Evolutionary conservation across 768 basidiomycete genomes (phyloP), one percentile per base, ranked within the genome.

Genomic region (Amanita thiersii): DNA sequence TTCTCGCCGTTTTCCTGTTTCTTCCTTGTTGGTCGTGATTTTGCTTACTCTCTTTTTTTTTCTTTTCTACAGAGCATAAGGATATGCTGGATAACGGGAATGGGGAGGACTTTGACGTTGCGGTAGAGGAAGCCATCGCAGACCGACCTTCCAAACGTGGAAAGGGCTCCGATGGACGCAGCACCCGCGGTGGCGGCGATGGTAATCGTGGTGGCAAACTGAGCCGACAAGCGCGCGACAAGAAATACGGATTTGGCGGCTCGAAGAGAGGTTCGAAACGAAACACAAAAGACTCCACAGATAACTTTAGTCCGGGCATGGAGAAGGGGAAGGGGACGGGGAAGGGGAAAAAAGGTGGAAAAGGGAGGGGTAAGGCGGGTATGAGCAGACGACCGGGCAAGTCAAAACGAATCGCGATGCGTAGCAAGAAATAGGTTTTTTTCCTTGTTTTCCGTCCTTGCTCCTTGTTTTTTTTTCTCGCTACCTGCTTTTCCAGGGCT

Each of bases 41-140:
- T 38, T 21, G 26, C 23, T 39, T n/a, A n/a, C n/a, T n/a, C n/a
- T n/a, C n/a, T n/a, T n/a, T n/a, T n/a, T 2, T 43, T 37, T 18
- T 9, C 32, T 10, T 3, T 33, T 35, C 42, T 47, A 19, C 53
- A 94, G 91, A 94, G 72, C 79, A 86, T 52, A 87, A 86, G 57
- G 89, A 85, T 45, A 76, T 81, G 28, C 63, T 89, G 51, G 84
- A 89, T 50, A 78, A 75, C 25, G 68, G 72, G 7, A 67, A 71
- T 34, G 69, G 59, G 12, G 80, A 79, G 40, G 82, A 77, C 20
- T 96, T 96, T 54, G 91, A 93, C 53, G 73, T 97, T 45, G 84
- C 86, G 0, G 79, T 96, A 25, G 91, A 98, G 57, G 87, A 94
- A 45, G 90, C 89, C 7, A 79, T 93, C 51, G 62, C 81, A 20